Conservation (phyloP, 805 yeast species). For the Yueomyces sp. region DNA sequence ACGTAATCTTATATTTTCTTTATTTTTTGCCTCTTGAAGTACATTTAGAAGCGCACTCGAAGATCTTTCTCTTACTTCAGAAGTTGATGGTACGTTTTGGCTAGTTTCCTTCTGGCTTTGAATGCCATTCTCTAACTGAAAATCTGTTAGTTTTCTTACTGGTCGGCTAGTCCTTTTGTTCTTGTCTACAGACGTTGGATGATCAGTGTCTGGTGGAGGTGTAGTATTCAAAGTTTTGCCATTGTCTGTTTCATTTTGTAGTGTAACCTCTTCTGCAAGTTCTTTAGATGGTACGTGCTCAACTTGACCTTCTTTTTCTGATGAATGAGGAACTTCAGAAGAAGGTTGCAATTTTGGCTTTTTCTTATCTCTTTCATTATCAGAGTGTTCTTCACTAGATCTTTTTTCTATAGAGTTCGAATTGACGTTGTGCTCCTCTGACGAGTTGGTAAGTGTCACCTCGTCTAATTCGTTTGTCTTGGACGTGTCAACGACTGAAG, state of each 20-base stretch:
- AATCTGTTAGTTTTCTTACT: background rate
- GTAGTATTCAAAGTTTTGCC: background rate
- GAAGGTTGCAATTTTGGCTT: background rate
- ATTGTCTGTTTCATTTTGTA: background rate
- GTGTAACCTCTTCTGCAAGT: background rate
- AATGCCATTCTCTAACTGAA: background rate
- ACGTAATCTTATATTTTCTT: slow-evolving; percentile 16
- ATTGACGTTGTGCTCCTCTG: background rate
- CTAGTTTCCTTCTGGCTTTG: background rate
- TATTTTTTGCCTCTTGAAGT: slow-evolving; percentile 19
- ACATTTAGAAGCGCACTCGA: slow-evolving; percentile 8
- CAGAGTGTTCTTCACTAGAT: background rate
- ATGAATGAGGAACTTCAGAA: background rate
- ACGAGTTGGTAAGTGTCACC: background rate
- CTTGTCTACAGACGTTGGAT: background rate
- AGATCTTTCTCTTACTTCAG: background rate
- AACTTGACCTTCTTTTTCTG: background rate
- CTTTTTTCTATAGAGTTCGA: background rate
- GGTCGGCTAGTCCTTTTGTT: background rate
- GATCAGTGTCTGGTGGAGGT: background rate
- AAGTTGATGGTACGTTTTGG: too few relatives aligned
- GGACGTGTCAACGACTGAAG: background rate
- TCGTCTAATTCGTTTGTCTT: background rate
- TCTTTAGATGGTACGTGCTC: background rate
- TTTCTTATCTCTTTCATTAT: too few relatives aligned